Evolutionary conservation across 331 rosid species (phyloP), one percentile per base, ranked within the genome.

Genomic region (Prunus yedoensis): DNA sequence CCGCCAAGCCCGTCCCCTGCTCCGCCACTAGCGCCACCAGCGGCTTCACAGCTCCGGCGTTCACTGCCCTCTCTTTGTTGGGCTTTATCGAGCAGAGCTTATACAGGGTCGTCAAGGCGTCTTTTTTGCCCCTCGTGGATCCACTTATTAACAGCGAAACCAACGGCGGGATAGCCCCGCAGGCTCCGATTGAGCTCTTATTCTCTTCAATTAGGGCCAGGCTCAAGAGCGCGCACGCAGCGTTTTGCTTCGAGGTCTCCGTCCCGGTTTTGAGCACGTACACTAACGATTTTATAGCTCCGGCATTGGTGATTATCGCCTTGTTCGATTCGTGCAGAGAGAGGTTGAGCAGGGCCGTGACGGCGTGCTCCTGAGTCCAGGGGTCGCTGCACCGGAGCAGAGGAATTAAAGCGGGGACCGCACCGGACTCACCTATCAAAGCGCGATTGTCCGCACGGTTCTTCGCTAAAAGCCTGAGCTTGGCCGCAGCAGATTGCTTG

Each of bases 401-500:
- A 16, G 99, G 97, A 82, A 92, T 88, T 16, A 95, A 65, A 49
- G 89, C 89, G 0, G 97, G 93, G 0, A 95, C 96, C 0, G 99
- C 99, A 1, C 99, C 99, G 18, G 96, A 95, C 73, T 95, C 99
- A 0, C 94, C 97, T 53, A 95, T 95, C 68, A 95, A 75, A 9
- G 79, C 88, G 0, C 99, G 83, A 71, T 95, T 92, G 70, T 95
- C 99, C 4, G 96, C 88, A 5, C 98, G 85, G 13, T 95, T 95
- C 85, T 95, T 95, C 16, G 99, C 99, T 12, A 95, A 58, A 0
- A 95, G 87, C 30, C 99, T 81, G 12, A 95, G 86, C 71, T 95
- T 95, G 6, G 99, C 99, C 18, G 99, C 99, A 0, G 99, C 98
- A 0, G 99, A 95, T 50, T 97, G 94, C 77, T 91, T 89, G 35